Conservation (phyloP, 1,284 basidiomycete species). For the Marasmius fiardii region DNA sequence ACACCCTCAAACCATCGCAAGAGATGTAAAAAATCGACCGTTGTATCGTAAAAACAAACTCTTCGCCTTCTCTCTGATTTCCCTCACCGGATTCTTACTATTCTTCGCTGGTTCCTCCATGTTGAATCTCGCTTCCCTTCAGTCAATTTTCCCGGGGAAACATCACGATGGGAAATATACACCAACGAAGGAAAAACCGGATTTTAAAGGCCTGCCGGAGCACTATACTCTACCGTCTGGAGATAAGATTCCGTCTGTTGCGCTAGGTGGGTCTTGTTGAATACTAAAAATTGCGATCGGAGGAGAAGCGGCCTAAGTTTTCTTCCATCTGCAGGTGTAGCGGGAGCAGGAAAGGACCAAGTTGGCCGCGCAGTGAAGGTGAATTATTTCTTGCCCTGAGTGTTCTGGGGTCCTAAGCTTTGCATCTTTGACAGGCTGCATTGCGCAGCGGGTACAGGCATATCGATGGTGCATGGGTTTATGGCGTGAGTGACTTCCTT, state of each 20-base stretch:
- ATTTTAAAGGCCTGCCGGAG: constrained; percentile 32
- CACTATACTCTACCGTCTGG: constrained; percentile 58
- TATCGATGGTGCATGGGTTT: constrained; percentile 74
- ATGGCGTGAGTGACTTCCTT: constrained; percentile 36
- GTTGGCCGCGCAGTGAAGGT: constrained; percentile 62
- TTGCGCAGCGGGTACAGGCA: constrained; percentile 64
- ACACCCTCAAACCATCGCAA: no score
- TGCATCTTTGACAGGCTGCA: constrained; percentile 24
- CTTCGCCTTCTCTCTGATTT: no score
- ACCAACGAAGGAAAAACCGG: neutral
- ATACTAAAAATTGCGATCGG: neutral
- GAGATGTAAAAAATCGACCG: no score
- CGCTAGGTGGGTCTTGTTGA: constrained; percentile 53
- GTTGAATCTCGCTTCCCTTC: neutral
- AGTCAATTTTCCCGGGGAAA: neutral
- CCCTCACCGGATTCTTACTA: no score
- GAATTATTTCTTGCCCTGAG: neutral
- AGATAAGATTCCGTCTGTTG: constrained; percentile 58
- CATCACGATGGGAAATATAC: neutral
- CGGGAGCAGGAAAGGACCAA: constrained; percentile 52
- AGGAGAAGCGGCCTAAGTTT: neutral
- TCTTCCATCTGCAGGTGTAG: constrained; percentile 44
- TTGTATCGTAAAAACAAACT: no score
- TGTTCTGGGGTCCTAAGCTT: no score
- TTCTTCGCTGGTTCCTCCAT: neutral